Evolutionary conservation across 805 yeast species (phyloP), one percentile per base, ranked within the genome.

Genomic region (Candida nitratophila): DNA sequence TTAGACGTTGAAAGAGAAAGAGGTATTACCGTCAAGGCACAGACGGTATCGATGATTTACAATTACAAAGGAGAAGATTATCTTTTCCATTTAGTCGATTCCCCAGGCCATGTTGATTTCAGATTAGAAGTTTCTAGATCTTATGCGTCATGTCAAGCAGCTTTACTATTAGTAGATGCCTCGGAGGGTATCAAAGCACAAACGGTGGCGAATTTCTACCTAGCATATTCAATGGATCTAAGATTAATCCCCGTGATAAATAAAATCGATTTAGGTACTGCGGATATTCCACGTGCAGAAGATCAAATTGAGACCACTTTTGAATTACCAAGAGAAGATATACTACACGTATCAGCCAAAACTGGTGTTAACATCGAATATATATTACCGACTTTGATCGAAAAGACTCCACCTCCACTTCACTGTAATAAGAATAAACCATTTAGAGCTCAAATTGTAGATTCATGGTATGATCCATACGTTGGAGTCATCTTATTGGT

Each of bases 81-180:
- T 59, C 63, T 93, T 44, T 66, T 91, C 39, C 96, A 91, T 68
- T 68, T 91, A 38, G 96, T 93, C 38, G 99, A 91, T 62, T 91
- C 98, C 0, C 99, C 99, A 0, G 99, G 99, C 0, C 99, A 91
- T 61, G 98, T 93, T 29, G 99, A 91, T 62, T 91, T 91, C 62
- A 70, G 96, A 43, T 83, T 93, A 9, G 99, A 91, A 56, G 99
- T 91, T 1, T 81, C 95, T 4, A 67, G 98, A 52, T 86, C 96
- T 8, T 90, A 90, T 64, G 97, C 97, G 2, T 86, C 96, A 0
- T 93, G 97, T 68, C 95, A 90, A 32, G 98, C 98, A 14, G 97
- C 97, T 0, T 65, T 91, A 35, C 63, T 91, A 35, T 64, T 91
- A 20, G 95, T 91, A 2, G 99, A 93, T 68, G 98, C 98, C 1